Evolutionary conservation across 805 yeast species (phyloP), one percentile per base, ranked within the genome.

Genomic region (Metschnikowia kofuensis): DNA sequence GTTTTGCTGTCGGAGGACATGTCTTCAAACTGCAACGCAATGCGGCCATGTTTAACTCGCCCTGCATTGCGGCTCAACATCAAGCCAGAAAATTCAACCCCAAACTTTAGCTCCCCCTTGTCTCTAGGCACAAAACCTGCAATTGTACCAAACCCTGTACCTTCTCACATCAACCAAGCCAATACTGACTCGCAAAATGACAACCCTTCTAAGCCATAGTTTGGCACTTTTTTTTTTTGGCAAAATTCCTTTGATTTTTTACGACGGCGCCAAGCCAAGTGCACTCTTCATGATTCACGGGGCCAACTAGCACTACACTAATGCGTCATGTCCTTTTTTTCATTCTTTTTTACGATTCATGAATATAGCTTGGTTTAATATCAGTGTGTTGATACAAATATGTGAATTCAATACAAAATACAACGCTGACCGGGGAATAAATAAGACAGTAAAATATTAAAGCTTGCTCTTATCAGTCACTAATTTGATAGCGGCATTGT

Each of bases 401-500:
- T 3, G 4, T 21, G 21, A 21, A 21, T 21, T 21, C 21, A 21
- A 21, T 21, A 21, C 21, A 21, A 21, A 21, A 21, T 21, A 21
- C 21, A 30, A 5, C 15, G 15, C 6, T 13, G 29, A 27, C 10
- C 38, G 26, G 12, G 15, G 16, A 42, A 34, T 37, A 49, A 42
- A 39, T 35, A 21, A 21, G 21, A 21, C 21, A 21, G 40, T 42
- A 47, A 9, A 29, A 40, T 15, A 35, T 58, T 61, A 73, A 55
- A 73, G 64, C 61, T 70, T 73, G 51, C 76, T 64, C 60, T 68
- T 70, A 59, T 71, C 72, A 36, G 63, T 52, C 32, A 73, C 42
- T 59, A 74, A 70, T 65, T 83, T 89, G 53, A 91, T 74, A 28
- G 96, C 97, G 32, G 96, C 96, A 62, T 85, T 87, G 67, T 87